Evolutionary conservation across 306 rosid genomes (phyloP).

Genomic region (barrel medic (Medicago truncatula)): MtrunA17r5.0-ANR NC_053044.1:54111501-54112000

Average conservation of each 20-base stretch:
- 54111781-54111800: conserved; percentile 79
- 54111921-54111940: conserved; percentile 1
- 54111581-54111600: conserved; percentile 25
- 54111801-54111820: conserved; percentile 22
- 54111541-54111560: conserved; percentile 20
- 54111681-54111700: conserved; percentile 74
- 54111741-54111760: conserved; percentile 67
- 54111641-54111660: conserved; percentile 56
- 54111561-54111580: not conserved
- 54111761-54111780: conserved; percentile 85
- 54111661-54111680: conserved; percentile 62
- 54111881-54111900: not conserved
- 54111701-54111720: conserved; percentile 69
- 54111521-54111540: conserved; percentile 1
- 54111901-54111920: not conserved
- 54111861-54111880: not conserved
- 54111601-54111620: conserved; percentile 25
- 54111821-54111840: not conserved
- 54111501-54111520: not conserved
- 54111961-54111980: not conserved
- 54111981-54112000: not conserved
- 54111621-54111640: conserved; percentile 74
- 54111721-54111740: conserved; percentile 64
- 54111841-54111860: conserved; percentile 4
- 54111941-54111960: not conserved